Evolutionary conservation across 352 stramenopile species (phyloP).

Genomic region (Globisporangium spinosum): DNA sequence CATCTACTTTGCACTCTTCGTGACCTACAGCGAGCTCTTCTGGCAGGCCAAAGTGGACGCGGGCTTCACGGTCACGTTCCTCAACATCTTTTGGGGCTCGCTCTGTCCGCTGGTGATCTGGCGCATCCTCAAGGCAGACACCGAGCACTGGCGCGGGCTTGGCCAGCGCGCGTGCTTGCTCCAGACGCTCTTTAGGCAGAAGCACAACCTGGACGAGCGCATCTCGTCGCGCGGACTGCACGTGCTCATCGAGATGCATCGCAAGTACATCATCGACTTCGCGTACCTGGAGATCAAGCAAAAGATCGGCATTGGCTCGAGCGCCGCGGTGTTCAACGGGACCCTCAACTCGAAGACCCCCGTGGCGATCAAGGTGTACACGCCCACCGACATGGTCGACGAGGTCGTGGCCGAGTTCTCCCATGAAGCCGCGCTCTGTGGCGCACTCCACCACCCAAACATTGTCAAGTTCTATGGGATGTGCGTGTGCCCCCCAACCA

Average conservation of each 20-base stretch:
- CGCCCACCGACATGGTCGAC: conserved; percentile 47
- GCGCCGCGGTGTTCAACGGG: conserved; percentile 60
- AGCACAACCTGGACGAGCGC: conserved; percentile 44
- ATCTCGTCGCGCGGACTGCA: conserved; percentile 63
- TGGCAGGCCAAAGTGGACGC: conserved; percentile 25
- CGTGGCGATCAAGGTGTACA: conserved; percentile 82
- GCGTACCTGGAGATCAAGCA: conserved; percentile 52
- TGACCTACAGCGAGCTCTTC: conserved; percentile 41
- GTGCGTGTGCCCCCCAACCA: conserved; percentile 72
- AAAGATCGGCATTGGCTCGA: conserved; percentile 52
- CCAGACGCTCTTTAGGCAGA: conserved; percentile 48
- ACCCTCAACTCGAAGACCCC: conserved; percentile 43
- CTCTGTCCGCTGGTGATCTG: conserved; percentile 64
- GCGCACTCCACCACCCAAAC: conserved; percentile 69
- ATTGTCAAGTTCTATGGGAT: conserved; percentile 84
- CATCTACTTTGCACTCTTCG: conserved; percentile 36
- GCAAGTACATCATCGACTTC: conserved; percentile 74
- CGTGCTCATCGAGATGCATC: conserved; percentile 68
- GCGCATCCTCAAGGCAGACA: conserved; percentile 69
- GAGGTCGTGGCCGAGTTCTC: conserved; percentile 77
- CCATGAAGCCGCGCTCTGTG: conserved; percentile 72
- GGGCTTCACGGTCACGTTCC: conserved; percentile 32
- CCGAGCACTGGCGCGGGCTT: conserved; percentile 65
- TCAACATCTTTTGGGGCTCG: conserved; percentile 43
- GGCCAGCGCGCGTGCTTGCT: conserved; percentile 49